phyloP scores from a whole-genome alignment of 805 yeast species.

The Danielozyma ontarioensis region DNA sequence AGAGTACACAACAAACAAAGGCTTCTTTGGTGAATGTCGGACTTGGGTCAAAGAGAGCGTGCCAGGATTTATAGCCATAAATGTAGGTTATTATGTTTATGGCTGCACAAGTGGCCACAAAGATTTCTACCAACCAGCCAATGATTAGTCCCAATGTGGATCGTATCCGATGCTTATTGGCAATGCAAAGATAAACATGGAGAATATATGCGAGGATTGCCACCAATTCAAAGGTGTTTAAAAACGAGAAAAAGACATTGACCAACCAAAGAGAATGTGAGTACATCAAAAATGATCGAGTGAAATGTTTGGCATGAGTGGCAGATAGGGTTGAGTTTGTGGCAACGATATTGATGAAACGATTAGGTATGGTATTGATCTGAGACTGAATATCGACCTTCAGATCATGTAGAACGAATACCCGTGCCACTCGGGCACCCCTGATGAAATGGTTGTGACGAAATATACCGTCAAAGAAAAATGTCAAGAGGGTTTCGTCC shows the following conservation, averaged over 20 bases:
- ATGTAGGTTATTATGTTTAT: slow-evolving; percentile 15
- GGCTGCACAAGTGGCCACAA: slow-evolving; percentile 23
- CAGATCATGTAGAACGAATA: slow-evolving; percentile 17
- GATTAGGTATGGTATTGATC: background rate
- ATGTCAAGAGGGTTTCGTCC: slow-evolving; percentile 13
- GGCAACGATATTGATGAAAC: too few species aligned
- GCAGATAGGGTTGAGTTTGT: too few species aligned
- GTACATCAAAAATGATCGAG: background rate
- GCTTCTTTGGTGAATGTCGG: slow-evolving; percentile 17
- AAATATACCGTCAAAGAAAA: slow-evolving; percentile 20
- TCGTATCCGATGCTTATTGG: slow-evolving; percentile 30
- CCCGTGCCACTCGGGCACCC: slow-evolving; percentile 15
- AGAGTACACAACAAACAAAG: slow-evolving; percentile 17
- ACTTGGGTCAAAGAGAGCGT: slow-evolving; percentile 22
- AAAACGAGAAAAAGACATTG: background rate
- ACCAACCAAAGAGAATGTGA: background rate
- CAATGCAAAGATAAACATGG: slow-evolving; percentile 22
- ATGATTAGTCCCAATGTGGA: slow-evolving; percentile 29
- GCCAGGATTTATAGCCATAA: slow-evolving; percentile 18
- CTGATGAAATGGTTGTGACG: slow-evolving; percentile 25
- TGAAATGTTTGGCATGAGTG: background rate
- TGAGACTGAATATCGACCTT: background rate
- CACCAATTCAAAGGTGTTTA: slow-evolving; percentile 1
- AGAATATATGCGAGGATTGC: slow-evolving; percentile 9
- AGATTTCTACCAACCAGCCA: slow-evolving; percentile 30